These are phyloP conservation scores for Parasarocladium wereldwijsianum DNA, from an alignment of 2,329 filamentous ascomycete genomes.

Conservation along the genomic window DNA sequence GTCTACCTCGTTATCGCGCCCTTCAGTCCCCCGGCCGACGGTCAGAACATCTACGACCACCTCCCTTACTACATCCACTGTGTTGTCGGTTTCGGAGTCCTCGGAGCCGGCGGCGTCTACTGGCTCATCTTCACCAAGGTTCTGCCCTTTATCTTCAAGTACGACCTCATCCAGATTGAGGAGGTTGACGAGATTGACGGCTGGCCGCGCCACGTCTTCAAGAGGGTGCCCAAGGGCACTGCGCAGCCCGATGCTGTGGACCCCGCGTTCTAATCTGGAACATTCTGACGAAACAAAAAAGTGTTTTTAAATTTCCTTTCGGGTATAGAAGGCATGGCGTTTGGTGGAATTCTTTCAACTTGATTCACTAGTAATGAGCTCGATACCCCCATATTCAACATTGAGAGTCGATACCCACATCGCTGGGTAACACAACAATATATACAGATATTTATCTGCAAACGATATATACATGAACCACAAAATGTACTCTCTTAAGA, in stretches of 20 bases:
- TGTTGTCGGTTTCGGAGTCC: slow-evolving; percentile 38
- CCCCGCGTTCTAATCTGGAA: background rate
- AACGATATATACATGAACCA: too few species aligned
- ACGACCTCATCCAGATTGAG: slow-evolving; percentile 40
- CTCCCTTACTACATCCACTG: slow-evolving; percentile 45
- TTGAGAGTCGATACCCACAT: too few species aligned
- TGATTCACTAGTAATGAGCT: slow-evolving; percentile 2
- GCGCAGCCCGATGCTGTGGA: background rate
- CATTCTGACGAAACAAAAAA: slow-evolving; percentile 1
- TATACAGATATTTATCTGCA: too few species aligned
- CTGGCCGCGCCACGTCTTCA: slow-evolving; percentile 45
- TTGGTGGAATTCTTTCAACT: slow-evolving; percentile 3
- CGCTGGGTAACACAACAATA: too few species aligned
- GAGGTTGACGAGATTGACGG: slow-evolving; percentile 43
- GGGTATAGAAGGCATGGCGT: background rate
- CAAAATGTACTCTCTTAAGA: background rate
- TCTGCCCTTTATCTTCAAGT: slow-evolving; percentile 33
- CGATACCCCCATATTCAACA: slow-evolving; percentile 4
- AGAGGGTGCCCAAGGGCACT: slow-evolving; percentile 22
- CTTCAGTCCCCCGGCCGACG: slow-evolving; percentile 35
- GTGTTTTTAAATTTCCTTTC: slow-evolving; percentile 2
- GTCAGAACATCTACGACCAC: slow-evolving; percentile 35
- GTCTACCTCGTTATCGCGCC: slow-evolving; percentile 46
- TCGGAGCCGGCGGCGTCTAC: slow-evolving; percentile 37
- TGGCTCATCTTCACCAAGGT: slow-evolving; percentile 41